A percentile compares a stretch with the other conserved stretches of the same genome.
Evolutionary conservation across 1,139 yeast species (phyloP).

Genomic region (Scheffersomyces stambukii): DNA sequence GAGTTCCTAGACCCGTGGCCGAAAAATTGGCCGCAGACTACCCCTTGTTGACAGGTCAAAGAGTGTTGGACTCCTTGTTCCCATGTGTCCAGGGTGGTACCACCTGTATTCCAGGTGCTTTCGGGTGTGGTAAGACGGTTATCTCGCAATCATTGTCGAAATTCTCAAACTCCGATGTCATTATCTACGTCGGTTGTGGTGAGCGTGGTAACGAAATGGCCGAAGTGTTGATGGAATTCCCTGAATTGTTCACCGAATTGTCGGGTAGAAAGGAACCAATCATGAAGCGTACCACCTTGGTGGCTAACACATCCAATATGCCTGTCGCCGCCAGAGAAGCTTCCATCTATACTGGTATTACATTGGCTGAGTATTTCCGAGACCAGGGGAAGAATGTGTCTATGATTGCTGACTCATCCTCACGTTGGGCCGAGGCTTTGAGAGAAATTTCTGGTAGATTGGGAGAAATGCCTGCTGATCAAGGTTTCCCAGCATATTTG

Average conservation of each 20-base stretch:
- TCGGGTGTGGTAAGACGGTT: slow-evolving; percentile 99
- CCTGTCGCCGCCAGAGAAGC: slow-evolving; percentile 99
- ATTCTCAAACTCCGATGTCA: slow-evolving; percentile 94
- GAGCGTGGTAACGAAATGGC: slow-evolving; percentile 99
- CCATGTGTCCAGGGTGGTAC: slow-evolving; percentile 99
- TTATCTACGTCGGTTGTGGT: slow-evolving; percentile 92
- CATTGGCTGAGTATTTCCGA: slow-evolving; percentile 97
- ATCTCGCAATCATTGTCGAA: slow-evolving; percentile 96
- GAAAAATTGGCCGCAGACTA: slow-evolving; percentile 88
- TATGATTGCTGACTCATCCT: slow-evolving; percentile 99
- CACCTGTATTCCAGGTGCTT: slow-evolving; percentile 99
- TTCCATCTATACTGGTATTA: slow-evolving; percentile 97
- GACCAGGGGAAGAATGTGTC: slow-evolving; percentile 99
- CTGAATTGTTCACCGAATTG: slow-evolving; percentile 87
- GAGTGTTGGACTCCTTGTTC: slow-evolving; percentile 95
- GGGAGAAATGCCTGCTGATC: slow-evolving; percentile 99
- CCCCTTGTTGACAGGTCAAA: slow-evolving; percentile 96
- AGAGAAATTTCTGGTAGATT: slow-evolving; percentile 99
- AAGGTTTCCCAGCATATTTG: slow-evolving; percentile 99
- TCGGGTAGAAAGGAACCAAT: slow-evolving; percentile 95
- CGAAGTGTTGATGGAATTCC: slow-evolving; percentile 99
- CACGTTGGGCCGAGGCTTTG: slow-evolving; percentile 99
- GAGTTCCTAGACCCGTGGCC: slow-evolving; percentile 98
- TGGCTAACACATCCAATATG: slow-evolving; percentile 98
- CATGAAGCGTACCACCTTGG: slow-evolving; percentile 98